A percentile compares a stretch with the other conserved stretches of the same genome.
phyloP scores from a whole-genome alignment of 768 basidiomycete genomes.

The Pholiota molesta region DNA sequence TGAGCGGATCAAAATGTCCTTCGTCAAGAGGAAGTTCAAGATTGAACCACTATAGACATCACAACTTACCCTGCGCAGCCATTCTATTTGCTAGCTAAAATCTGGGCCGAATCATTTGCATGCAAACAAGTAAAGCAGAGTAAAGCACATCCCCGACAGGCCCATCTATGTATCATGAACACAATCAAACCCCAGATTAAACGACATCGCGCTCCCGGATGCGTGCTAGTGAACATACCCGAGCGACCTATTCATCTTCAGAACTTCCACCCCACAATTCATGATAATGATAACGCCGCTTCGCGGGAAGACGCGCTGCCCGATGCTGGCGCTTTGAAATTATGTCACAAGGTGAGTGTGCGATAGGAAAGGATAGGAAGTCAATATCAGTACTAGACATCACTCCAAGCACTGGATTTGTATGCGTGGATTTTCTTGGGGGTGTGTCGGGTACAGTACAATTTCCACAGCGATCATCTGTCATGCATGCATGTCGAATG shows the following conservation, averaged over 20 bases:
- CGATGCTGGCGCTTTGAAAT: constrained; percentile 3
- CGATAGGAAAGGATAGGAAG: neutral
- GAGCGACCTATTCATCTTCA: neutral
- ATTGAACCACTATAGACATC: neutral
- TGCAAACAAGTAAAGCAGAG: neutral
- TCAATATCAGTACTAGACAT: neutral
- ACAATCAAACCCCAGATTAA: neutral
- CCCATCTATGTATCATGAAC: neutral
- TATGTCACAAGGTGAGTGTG: neutral
- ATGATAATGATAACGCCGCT: neutral
- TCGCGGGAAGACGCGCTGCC: neutral
- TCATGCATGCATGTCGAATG: neutral
- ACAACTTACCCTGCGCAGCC: too few species aligned
- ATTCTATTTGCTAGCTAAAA: too few species aligned
- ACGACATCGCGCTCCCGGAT: neutral
- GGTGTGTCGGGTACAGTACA: neutral
- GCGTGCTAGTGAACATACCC: neutral
- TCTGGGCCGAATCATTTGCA: too few species aligned
- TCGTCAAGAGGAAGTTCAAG: neutral
- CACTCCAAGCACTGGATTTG: neutral
- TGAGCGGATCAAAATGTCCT: neutral
- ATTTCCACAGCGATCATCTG: neutral
- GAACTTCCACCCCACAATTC: neutral
- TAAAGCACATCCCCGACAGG: neutral
- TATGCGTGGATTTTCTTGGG: neutral